Conservation (phyloP, 257 asterid genomes). For the Nicotiana attenuata region DNA sequence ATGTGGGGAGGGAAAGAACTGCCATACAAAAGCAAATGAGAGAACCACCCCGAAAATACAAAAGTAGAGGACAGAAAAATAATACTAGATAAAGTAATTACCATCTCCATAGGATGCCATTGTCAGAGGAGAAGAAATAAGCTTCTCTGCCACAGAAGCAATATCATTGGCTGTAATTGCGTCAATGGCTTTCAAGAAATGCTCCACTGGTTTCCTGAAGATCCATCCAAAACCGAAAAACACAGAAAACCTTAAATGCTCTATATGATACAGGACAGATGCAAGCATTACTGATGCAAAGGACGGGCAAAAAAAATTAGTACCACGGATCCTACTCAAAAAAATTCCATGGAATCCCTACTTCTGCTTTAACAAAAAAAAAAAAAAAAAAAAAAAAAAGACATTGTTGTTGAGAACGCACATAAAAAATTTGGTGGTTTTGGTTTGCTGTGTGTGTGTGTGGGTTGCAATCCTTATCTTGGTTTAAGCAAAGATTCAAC, state of each 20-base stretch:
- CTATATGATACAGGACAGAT: background rate
- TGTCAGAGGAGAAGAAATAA: slow-evolving; percentile 67
- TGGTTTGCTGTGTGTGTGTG: background rate
- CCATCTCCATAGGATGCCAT: slow-evolving; percentile 95
- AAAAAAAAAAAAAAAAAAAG: background rate
- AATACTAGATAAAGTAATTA: slow-evolving; percentile 21
- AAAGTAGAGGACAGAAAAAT: background rate
- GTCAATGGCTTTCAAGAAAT: slow-evolving; percentile 64
- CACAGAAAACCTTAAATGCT: background rate
- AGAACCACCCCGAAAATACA: background rate
- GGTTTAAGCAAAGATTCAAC: background rate
- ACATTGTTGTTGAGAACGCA: background rate
- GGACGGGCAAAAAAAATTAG: background rate
- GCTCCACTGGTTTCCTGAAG: slow-evolving; percentile 73
- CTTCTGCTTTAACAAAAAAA: background rate
- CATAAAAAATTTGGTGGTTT: background rate
- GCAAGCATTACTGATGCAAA: background rate
- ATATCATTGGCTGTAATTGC: slow-evolving; percentile 50
- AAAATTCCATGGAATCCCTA: background rate
- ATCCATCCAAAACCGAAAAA: slow-evolving; percentile 14
- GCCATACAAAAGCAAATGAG: slow-evolving; percentile 24
- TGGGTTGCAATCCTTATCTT: background rate
- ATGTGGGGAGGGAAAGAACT: slow-evolving; percentile 72
- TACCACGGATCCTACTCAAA: background rate
- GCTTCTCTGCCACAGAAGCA: slow-evolving; percentile 33